Conservation (phyloP, 176 grass and related monocot species). For the Melocanna baccifera region DNA sequence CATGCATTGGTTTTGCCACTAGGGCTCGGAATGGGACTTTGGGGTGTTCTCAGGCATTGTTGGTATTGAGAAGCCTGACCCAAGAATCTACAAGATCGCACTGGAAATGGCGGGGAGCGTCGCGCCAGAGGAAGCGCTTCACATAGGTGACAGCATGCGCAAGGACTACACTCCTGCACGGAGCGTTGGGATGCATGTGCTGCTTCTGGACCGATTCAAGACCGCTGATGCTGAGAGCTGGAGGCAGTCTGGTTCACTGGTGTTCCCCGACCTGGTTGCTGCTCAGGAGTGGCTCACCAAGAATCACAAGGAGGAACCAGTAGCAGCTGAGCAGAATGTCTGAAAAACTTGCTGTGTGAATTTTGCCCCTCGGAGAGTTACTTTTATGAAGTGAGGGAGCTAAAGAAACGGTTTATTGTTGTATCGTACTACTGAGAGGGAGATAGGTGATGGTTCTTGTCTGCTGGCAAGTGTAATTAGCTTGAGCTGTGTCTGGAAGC, state of each 20-base stretch:
- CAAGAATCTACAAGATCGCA: conserved; percentile 76
- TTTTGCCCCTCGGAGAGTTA: neutral
- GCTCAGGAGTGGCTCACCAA: conserved; percentile 60
- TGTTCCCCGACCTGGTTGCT: conserved; percentile 68
- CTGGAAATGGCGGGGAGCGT: conserved; percentile 80
- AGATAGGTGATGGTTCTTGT: neutral
- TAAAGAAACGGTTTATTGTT: neutral
- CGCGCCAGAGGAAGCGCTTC: conserved; percentile 46
- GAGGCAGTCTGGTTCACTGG: conserved; percentile 56
- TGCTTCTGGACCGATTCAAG: conserved; percentile 88
- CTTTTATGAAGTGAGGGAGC: neutral
- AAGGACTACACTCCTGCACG: conserved; percentile 77
- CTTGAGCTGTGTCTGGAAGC: neutral
- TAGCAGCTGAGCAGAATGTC: conserved; percentile 33
- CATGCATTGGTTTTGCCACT: conserved; percentile 8
- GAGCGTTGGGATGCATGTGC: conserved; percentile 63
- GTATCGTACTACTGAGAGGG: neutral
- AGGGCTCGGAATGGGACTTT: conserved; percentile 55
- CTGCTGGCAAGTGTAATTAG: conserved; percentile 3
- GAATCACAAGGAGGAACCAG: conserved; percentile 28
- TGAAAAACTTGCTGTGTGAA: conserved; percentile 13
- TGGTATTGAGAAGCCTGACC: conserved; percentile 87
- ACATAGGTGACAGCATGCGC: conserved; percentile 88
- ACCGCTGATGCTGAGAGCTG: conserved; percentile 65
- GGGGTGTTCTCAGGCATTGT: conserved; percentile 59